Evolutionary conservation across 202 grass and related monocot genomes (phyloP), one percentile per base, ranked within the genome.

Genomic region (Panicum hallii): DNA sequence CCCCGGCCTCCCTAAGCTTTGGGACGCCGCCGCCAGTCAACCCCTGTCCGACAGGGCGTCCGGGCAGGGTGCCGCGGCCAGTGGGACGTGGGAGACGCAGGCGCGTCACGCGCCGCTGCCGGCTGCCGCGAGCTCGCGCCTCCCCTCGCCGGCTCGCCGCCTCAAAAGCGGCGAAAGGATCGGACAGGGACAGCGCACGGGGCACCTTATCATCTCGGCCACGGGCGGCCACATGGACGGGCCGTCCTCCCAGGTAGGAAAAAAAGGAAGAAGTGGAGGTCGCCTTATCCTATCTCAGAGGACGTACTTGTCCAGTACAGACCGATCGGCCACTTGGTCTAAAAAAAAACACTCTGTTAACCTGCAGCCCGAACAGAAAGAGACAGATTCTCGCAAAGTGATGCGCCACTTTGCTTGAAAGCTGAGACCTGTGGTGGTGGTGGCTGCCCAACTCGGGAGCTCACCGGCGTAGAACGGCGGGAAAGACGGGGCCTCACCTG

Each of bases 221-320:
- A 80, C 60, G 58, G 79, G 46, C 58, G 68, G 16, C 41, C 70
- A 89, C 87, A 46, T 84, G 74, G 38, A 85, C 19, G 12, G n/a
- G 58, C 16, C 46, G 50, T 28, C 54, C 9, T 70, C 77, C 81
- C 12, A 75, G 75, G 44, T 75, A 10, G 44, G 43, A 26, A 26
- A 26, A 26, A 26, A 26, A 30, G 4, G 0, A 42, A 36, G 42
- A 43, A 9, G 50, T 58, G 19, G 20, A 70, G 65, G 44, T 9
- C 22, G 11, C 4, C 19, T 9, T 78, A 28, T 71, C 26, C 26
- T 26, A 26, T 26, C 26, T 26, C 26, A 0, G 11, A 67, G 13
- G 15, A 6, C 26, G 34, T 81, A 46, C 77, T 47, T 34, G 72
- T 11, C 19, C n/a, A 11, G 48, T 34, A 20, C 22, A 20, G 50